phyloP scores from a whole-genome alignment of 148 eudicot genomes.

The Euryodendron excelsum region DNA sequence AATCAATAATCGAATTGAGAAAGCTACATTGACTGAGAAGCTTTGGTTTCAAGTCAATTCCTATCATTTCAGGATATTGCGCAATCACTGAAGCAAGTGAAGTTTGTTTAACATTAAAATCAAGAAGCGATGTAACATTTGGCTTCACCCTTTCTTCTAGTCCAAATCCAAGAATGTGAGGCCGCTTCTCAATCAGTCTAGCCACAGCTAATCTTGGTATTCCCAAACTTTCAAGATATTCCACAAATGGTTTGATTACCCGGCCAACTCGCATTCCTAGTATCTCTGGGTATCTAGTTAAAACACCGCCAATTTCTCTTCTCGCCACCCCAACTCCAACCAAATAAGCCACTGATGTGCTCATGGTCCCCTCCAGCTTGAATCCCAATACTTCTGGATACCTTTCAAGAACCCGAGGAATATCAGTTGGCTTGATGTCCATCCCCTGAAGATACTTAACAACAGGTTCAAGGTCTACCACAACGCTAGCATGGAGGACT shows the following conservation, averaged over 20 bases:
- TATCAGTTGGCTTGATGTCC: slow-evolving; percentile 69
- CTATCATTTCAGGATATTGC: slow-evolving; percentile 92
- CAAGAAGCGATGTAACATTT: slow-evolving; percentile 61
- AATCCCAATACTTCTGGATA: slow-evolving; percentile 95
- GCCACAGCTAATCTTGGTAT: slow-evolving; percentile 75
- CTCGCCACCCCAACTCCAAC: slow-evolving; percentile 93
- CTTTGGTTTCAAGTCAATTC: slow-evolving; percentile 64
- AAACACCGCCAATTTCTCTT: slow-evolving; percentile 77
- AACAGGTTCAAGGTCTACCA: slow-evolving; percentile 90
- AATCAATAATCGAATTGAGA: slow-evolving; percentile 46
- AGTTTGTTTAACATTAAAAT: slow-evolving; percentile 57
- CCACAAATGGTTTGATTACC: slow-evolving; percentile 87
- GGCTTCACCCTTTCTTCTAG: slow-evolving; percentile 70
- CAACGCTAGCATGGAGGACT: slow-evolving; percentile 95
- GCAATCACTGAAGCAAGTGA: slow-evolving; percentile 75
- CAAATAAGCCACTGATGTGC: slow-evolving; percentile 97
- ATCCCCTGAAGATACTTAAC: slow-evolving; percentile 89
- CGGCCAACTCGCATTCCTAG: slow-evolving; percentile 95
- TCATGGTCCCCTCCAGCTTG: slow-evolving; percentile 99
- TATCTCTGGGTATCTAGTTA: slow-evolving; percentile 82
- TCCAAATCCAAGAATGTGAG: slow-evolving; percentile 87
- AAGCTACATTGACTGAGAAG: slow-evolving; percentile 48
- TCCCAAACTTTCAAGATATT: slow-evolving; percentile 78
- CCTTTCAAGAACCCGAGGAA: slow-evolving; percentile 79
- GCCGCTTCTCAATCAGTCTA: slow-evolving; percentile 78